Base-by-base conservation (phyloP, 208 protist genomes). In the Wallacemonas sp. region DNA sequence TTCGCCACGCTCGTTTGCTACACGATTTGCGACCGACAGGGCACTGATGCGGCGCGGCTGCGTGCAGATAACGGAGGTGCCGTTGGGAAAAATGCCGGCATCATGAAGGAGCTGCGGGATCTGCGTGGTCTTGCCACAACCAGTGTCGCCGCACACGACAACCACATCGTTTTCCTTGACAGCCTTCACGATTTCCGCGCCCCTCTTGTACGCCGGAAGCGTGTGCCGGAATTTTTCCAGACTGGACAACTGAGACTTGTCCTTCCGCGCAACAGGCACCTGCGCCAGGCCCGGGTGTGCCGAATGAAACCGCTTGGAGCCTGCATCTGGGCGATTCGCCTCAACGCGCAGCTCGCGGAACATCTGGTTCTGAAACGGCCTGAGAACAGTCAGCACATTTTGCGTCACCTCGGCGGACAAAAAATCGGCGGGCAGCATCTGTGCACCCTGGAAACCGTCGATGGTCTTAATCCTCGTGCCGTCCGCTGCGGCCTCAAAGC, bases 61-160 rank as follows among this genome's bases (percentile, higher is more conserved):
- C 2, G 90, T 97, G 77, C 90, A 95, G 20, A 97, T 79, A 31
- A 97, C 76, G 29, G 77, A 67, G 14, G 67, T 61, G 33, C 77
- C 74, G 29, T 78, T 85, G 38, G 61, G 63, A 65, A 93, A 91
- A 59, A 93, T 81, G 11, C 77, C 66, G 1, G 81, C 38, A 63
- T 95, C 86, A 49, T 85, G 83, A 20, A 95, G 67, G 28, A 93
- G 46, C 67, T 97, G 91, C 23, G 93, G 89, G 50, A 98, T 94
- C 79, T 98, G 95, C 18, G 97, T 99, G 4, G 94, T 99, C 72
- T 99, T 99, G 38, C 98, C 98, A 32, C 92, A 98, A 28, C 98
- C 98, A 2, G 98, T 99, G 57, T 99, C 98, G 31, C 98, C 98
- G 63, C 98, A 96, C 4, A 99, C 79, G 36, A 97, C 67, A 36